phyloP scores from a whole-genome alignment of 805 yeast genomes.

The Saturnispora zaruensis region DNA sequence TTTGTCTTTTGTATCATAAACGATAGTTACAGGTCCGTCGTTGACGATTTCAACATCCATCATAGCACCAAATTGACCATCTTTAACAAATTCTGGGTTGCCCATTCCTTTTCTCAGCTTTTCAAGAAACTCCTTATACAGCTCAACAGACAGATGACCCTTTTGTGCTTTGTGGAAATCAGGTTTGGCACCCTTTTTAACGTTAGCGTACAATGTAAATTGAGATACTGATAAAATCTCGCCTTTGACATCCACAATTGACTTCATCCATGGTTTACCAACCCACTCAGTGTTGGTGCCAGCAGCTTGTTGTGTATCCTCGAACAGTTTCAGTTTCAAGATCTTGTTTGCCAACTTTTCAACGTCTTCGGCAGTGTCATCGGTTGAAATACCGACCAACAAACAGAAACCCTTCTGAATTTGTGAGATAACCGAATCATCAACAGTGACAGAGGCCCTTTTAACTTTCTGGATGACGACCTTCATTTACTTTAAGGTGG shows the following conservation, averaged over 20 bases:
- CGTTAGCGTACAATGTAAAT: constrained; percentile 78
- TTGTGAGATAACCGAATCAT: constrained; percentile 58
- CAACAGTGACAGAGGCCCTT: constrained; percentile 83
- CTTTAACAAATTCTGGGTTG: constrained; percentile 52
- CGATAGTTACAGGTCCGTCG: constrained; percentile 90
- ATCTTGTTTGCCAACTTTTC: constrained; percentile 61
- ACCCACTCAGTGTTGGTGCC: constrained; percentile 41
- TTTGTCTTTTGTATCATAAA: constrained; percentile 57
- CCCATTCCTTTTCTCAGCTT: constrained; percentile 46
- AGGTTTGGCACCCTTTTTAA: constrained; percentile 89
- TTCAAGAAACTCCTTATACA: constrained; percentile 46
- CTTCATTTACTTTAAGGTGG: constrained; percentile 49
- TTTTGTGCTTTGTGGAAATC: constrained; percentile 90
- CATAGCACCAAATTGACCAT: constrained; percentile 94
- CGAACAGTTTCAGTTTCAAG: constrained; percentile 61
- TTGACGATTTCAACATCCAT: constrained; percentile 87
- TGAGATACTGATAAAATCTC: constrained; percentile 84
- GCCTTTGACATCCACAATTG: constrained; percentile 55
- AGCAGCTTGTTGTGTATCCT: constrained; percentile 34
- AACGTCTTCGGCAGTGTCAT: constrained; percentile 71
- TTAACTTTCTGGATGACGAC: constrained; percentile 88
- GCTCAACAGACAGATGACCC: constrained; percentile 46
- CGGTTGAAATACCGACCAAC: constrained; percentile 74
- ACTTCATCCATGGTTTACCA: constrained; percentile 72
- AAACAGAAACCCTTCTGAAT: constrained; percentile 71